Percentiles rank a stretch among this genome's conserved stretches.
Evolutionary conservation across 2,329 filamentous ascomycete species (phyloP).

Genomic region (Colletotrichum sojae): DNA sequence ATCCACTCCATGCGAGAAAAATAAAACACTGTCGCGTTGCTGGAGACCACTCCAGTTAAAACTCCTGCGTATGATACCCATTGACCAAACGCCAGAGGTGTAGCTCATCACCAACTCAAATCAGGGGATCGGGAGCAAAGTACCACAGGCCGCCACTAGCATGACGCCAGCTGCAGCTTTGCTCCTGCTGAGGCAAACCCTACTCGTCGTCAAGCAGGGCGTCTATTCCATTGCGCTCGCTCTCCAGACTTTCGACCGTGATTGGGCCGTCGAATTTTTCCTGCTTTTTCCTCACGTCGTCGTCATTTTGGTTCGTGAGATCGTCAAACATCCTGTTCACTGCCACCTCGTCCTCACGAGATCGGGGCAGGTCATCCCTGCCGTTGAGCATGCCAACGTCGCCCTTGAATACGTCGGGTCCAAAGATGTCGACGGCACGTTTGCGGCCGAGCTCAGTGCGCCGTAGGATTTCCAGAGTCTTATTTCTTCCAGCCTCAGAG

Average conservation of each 20-base stretch:
- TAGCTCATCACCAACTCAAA: no score
- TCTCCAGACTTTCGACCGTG: constrained; percentile 60
- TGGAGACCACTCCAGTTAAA: neutral
- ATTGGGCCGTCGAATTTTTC: constrained; percentile 50
- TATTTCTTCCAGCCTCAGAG: constrained; percentile 62
- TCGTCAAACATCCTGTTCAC: constrained; percentile 71
- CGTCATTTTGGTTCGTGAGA: constrained; percentile 68
- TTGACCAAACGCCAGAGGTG: no score
- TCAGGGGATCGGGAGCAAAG: no score
- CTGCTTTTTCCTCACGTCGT: constrained; percentile 61
- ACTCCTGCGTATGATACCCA: neutral
- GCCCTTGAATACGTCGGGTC: constrained; percentile 61
- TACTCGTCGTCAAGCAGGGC: constrained; percentile 61
- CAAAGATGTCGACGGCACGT: constrained; percentile 66
- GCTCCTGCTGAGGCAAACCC: constrained; percentile 13
- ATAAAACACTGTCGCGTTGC: neutral
- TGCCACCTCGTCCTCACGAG: constrained; percentile 60
- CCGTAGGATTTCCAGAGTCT: constrained; percentile 66
- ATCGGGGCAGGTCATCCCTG: constrained; percentile 41
- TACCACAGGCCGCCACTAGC: no score
- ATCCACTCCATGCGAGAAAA: constrained; percentile 11
- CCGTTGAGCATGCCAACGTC: constrained; percentile 39
- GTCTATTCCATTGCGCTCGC: constrained; percentile 62
- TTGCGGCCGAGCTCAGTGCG: constrained; percentile 65
- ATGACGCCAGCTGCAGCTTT: no score